A percentile compares a stretch with the other conserved stretches of the same genome.
Conservation (phyloP, 768 basidiomycete genomes). For the Xerocomellus dryophilus region DNA sequence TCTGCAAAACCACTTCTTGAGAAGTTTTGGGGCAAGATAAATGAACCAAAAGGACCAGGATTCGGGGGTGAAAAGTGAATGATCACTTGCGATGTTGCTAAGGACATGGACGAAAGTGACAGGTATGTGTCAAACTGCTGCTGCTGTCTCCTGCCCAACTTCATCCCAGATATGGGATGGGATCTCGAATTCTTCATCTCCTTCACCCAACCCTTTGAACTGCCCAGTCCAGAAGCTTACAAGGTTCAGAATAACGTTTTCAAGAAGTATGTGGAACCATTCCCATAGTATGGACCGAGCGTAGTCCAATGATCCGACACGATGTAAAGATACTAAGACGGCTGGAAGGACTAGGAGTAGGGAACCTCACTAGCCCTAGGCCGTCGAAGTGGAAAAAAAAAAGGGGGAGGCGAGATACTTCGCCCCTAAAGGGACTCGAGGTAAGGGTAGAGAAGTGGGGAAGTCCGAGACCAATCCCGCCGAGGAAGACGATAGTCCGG, state of each 20-base stretch:
- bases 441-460: too few species aligned
- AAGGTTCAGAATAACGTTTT: too few species aligned
- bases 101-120: constrained; percentile 28
- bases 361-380: too few species aligned
- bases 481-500: too few species aligned
- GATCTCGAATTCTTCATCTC: constrained; percentile 30
- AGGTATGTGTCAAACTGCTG: constrained; percentile 24
- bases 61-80: not conserved
- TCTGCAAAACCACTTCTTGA: not conserved
- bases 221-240: not conserved
- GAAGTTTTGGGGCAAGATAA: constrained; percentile 16
- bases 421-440: too few species aligned
- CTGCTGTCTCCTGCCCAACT: constrained; percentile 35
- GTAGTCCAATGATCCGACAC: not conserved
- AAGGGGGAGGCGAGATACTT: too few species aligned
- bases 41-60: constrained; percentile 21
- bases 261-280: too few species aligned
- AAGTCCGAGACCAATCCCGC: too few species aligned
- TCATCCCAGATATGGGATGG: not conserved
- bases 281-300: too few species aligned
- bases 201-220: constrained; percentile 36
- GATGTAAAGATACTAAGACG: too few species aligned
- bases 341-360: too few species aligned
- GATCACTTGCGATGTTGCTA: constrained; percentile 33
- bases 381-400: too few species aligned